These are phyloP conservation scores for Aspergillus pseudoterreus DNA, from an alignment of 2,329 filamentous ascomycete species.

Conservation along the genomic window DNA sequence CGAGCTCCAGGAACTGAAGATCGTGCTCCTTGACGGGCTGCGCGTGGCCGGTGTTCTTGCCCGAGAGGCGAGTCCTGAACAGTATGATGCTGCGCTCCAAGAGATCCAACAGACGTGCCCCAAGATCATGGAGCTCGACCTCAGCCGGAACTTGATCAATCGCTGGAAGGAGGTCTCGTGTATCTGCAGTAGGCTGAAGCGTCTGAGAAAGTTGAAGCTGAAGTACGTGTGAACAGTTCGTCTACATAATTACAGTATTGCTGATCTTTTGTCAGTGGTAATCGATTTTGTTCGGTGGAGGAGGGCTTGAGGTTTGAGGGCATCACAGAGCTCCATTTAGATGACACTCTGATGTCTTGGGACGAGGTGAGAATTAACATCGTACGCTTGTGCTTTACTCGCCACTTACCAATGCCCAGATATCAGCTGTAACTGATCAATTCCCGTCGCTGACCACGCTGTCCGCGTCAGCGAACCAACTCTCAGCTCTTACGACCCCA, in stretches of 20 bases:
- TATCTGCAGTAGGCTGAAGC: conserved; percentile 68
- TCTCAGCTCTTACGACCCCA: conserved; percentile 26
- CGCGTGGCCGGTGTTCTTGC: conserved; percentile 49
- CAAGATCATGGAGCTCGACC: conserved; percentile 68
- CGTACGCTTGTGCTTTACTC: neutral
- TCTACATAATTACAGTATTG: neutral
- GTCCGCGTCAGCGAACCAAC: conserved; percentile 34
- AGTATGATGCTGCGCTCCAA: conserved; percentile 25
- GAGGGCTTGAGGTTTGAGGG: conserved; percentile 43
- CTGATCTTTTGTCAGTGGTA: conserved; percentile 56
- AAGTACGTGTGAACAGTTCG: conserved; percentile 55
- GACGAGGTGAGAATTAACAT: conserved; percentile 52
- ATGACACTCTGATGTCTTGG: conserved; percentile 66
- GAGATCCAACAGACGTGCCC: conserved; percentile 57
- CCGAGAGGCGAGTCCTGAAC: conserved; percentile 16
- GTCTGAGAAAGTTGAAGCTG: conserved; percentile 63
- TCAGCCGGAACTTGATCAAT: conserved; percentile 80
- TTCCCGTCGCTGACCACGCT: conserved; percentile 35
- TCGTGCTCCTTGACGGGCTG: conserved; percentile 77
- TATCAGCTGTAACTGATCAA: conserved; percentile 29
- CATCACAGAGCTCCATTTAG: conserved; percentile 61
- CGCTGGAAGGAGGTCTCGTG: conserved; percentile 62
- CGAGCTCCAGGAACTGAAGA: conserved; percentile 69
- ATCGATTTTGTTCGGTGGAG: conserved; percentile 55
- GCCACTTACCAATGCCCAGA: conserved; percentile 24